Conservation (phyloP, 352 stramenopile species). For the Phytopythium helicoides region DNA sequence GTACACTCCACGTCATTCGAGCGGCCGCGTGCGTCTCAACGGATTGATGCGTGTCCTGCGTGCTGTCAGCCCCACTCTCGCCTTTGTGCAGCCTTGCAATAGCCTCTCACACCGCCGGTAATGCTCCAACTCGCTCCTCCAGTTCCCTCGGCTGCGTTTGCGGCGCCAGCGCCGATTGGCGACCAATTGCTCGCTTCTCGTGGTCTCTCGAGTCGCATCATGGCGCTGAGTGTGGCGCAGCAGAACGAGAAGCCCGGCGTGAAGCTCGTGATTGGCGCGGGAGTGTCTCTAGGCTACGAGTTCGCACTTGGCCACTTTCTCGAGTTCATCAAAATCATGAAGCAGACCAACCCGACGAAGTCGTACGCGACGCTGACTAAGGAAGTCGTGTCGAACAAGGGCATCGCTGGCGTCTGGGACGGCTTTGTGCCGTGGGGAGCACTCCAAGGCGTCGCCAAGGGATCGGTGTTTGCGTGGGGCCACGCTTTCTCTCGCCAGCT, state of each 20-base stretch:
- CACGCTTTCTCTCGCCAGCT: conserved; percentile 68
- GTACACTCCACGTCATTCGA: too few species aligned
- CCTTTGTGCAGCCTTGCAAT: too few species aligned
- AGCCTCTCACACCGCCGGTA: too few species aligned
- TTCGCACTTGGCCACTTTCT: conserved; percentile 87
- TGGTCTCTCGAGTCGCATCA: too few species aligned
- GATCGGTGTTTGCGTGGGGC: conserved; percentile 88
- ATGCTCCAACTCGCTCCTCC: too few species aligned
- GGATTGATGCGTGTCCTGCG: too few species aligned
- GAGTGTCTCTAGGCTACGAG: conserved; percentile 89
- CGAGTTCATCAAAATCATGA: conserved; percentile 95
- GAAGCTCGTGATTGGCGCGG: conserved; percentile 84
- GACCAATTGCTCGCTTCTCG: too few species aligned
- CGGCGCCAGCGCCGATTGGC: too few species aligned
- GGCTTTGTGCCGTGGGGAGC: conserved; percentile 93
- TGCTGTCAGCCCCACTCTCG: too few species aligned
- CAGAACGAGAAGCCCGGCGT: conserved; percentile 52
- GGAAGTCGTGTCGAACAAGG: conserved; percentile 81
- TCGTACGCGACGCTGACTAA: conserved; percentile 80
- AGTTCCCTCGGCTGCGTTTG: too few species aligned
- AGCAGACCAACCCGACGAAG: conserved; percentile 81
- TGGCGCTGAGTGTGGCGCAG: too few species aligned
- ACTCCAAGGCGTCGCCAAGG: conserved; percentile 88
- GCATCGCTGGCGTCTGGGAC: conserved; percentile 90
- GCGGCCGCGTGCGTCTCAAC: too few species aligned